phyloP scores from a whole-genome alignment of 2,329 filamentous ascomycete species.

The Apiospora malaysiana region DNA sequence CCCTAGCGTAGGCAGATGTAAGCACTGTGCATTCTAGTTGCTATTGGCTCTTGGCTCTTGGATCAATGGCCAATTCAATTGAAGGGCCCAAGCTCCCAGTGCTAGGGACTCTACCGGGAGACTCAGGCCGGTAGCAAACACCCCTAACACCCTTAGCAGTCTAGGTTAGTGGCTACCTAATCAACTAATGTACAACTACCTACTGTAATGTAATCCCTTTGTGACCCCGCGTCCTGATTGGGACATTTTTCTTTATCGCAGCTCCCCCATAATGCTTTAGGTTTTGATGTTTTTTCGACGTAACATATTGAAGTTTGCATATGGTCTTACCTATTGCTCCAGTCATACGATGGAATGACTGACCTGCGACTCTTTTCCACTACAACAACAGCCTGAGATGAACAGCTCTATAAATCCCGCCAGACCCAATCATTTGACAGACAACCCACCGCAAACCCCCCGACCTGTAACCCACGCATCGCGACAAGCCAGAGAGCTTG shows the following conservation, averaged over 20 bases:
- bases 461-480: background rate
- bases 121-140: no score
- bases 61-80: background rate
- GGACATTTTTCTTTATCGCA: conserved; percentile 28
- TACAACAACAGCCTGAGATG: background rate
- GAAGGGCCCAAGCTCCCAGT: conserved; percentile 6
- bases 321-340: background rate
- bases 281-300: conserved; percentile 1
- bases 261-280: background rate
- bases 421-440: conserved; percentile 3
- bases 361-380: background rate
- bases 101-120: no score
- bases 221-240: conserved; percentile 26
- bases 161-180: no score
- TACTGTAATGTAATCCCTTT: conserved; percentile 22
- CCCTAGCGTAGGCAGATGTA: background rate
- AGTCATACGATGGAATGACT: background rate
- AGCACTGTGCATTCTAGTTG: background rate
- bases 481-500: background rate
- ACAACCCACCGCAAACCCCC: background rate
- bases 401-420: background rate
- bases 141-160: no score
- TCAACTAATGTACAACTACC: no score
- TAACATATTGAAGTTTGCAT: background rate
- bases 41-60: background rate